These are phyloP conservation scores for Carex myosuroides DNA, from an alignment of 176 grass and related monocot genomes.

Conservation along the genomic window DNA sequence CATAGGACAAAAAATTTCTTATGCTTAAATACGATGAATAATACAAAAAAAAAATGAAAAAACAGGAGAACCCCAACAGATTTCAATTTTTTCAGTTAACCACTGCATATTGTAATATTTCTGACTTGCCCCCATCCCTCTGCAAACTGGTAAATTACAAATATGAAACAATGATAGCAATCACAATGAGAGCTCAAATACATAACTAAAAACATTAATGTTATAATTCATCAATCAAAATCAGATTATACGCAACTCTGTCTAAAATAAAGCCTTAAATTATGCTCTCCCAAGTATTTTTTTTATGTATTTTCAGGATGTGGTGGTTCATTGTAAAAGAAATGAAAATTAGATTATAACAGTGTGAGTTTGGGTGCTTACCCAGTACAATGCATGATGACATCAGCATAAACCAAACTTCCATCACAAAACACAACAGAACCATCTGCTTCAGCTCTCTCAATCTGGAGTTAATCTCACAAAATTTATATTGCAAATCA, in stretches of 20 bases:
- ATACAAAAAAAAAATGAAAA: background rate
- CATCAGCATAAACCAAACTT: slow-evolving; percentile 33
- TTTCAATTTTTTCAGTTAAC: background rate
- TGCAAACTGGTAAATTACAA: background rate
- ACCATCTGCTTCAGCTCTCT: slow-evolving; percentile 33
- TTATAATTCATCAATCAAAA: background rate
- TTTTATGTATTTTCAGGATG: background rate
- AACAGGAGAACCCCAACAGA: background rate
- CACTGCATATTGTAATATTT: background rate
- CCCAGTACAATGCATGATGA: slow-evolving; percentile 53
- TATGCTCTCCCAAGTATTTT: background rate
- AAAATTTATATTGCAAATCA: background rate
- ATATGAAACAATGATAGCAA: background rate
- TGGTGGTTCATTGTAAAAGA: background rate
- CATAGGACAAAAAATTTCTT: background rate
- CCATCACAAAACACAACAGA: slow-evolving; percentile 42
- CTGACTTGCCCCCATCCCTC: background rate
- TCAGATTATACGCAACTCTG: background rate
- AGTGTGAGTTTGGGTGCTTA: slow-evolving; percentile 13
- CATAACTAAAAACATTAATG: background rate
- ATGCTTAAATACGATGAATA: background rate
- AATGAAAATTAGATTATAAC: background rate
- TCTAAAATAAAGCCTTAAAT: background rate
- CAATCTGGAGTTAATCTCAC: slow-evolving; percentile 45
- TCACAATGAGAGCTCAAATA: background rate